These are phyloP conservation scores for Achlya hypogyna DNA, from an alignment of 352 stramenopile genomes.

Conservation along the genomic window DNA sequence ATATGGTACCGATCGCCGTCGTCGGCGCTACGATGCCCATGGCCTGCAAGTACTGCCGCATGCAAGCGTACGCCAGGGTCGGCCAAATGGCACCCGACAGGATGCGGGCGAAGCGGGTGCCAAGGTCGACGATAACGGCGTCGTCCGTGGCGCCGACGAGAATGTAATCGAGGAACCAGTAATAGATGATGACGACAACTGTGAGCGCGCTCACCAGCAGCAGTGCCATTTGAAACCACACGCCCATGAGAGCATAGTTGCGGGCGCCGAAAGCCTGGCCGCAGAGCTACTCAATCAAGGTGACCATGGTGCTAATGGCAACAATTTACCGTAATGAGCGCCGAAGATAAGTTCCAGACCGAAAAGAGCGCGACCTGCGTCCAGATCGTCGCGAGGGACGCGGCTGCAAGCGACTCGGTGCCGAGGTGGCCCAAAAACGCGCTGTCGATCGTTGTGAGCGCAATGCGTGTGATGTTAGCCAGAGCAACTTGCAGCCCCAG, in stretches of 20 bases:
- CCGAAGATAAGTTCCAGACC: conserved; percentile 49
- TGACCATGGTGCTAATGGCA: neutral
- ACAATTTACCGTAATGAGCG: conserved; percentile 46
- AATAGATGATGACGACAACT: conserved; percentile 50
- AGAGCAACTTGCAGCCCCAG: conserved; percentile 57
- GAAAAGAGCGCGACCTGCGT: conserved; percentile 52
- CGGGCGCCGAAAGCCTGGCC: conserved; percentile 63
- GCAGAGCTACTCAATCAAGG: conserved; percentile 29
- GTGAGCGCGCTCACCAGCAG: conserved; percentile 49
- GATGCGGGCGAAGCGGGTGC: conserved; percentile 60
- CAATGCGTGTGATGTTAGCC: conserved; percentile 46
- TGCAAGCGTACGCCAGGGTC: conserved; percentile 62
- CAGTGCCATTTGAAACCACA: conserved; percentile 66
- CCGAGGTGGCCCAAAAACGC: conserved; percentile 75
- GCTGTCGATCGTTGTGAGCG: conserved; percentile 58
- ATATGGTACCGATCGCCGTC: conserved; percentile 54
- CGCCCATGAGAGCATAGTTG: conserved; percentile 59
- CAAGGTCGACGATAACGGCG: conserved; percentile 48
- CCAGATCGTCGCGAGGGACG: conserved; percentile 63
- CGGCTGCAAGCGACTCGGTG: conserved; percentile 50
- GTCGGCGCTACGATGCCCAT: conserved; percentile 72
- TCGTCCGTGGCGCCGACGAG: conserved; percentile 60
- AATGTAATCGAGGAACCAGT: conserved; percentile 52
- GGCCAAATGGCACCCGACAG: conserved; percentile 71
- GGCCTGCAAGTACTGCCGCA: conserved; percentile 72